Percentiles rank a stretch among this genome's conserved stretches.
Evolutionary conservation across 768 basidiomycete genomes (phyloP).

Genomic region (Rhizopogon vesiculosus): DNA sequence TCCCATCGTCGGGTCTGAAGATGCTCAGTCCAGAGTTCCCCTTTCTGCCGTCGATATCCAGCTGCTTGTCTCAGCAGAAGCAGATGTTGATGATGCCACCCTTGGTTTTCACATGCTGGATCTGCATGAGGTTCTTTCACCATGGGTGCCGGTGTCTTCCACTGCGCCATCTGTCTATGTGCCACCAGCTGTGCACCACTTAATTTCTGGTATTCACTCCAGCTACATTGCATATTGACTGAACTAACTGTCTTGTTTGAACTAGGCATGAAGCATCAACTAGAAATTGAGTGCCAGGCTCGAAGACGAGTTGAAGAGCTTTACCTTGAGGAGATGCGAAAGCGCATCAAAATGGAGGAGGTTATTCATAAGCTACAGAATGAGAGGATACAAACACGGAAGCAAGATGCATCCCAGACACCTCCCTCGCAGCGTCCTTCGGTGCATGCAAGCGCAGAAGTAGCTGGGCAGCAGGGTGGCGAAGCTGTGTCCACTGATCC

Average conservation of each 20-base stretch:
- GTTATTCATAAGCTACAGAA: slow-evolving; percentile 13
- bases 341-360: slow-evolving; percentile 27
- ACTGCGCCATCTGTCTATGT: slow-evolving; percentile 24
- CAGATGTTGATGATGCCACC: background rate
- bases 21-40: background rate
- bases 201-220: slow-evolving; percentile 27
- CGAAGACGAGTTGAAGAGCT: slow-evolving; percentile 29
- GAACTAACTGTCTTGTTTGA: background rate
- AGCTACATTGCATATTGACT: background rate
- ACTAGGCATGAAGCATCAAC: slow-evolving; percentile 30
- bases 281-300: slow-evolving; percentile 24
- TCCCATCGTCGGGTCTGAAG: too few relatives aligned
- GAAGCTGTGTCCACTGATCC: background rate
- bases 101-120: slow-evolving; percentile 31
- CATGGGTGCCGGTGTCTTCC: slow-evolving; percentile 27
- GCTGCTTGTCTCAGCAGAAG: background rate
- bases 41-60: background rate
- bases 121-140: slow-evolving; percentile 26
- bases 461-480: background rate
- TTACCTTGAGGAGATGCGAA: slow-evolving; percentile 25
- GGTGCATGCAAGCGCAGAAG: background rate
- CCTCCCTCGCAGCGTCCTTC: background rate
- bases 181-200: slow-evolving; percentile 29
- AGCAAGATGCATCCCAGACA: background rate
- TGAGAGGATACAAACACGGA: slow-evolving; percentile 3